Percentiles rank a stretch among this genome's conserved stretches.
Evolutionary conservation across 345 rosid genomes (phyloP).

Genomic region (Dipteronia sinensis): DNA sequence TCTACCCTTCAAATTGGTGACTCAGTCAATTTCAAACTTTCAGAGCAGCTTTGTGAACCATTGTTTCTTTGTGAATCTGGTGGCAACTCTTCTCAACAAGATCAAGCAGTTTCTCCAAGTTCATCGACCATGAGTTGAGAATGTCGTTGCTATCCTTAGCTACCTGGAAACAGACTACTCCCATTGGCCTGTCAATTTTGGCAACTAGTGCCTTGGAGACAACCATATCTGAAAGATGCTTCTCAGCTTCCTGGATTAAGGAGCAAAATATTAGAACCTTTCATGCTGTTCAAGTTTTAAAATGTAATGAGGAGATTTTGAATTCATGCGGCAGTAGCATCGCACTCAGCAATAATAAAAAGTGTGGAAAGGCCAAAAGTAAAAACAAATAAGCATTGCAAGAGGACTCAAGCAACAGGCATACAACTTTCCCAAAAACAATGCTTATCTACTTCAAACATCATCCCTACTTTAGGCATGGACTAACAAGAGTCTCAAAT

Average conservation of each 20-base stretch:
- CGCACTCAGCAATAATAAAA: background rate
- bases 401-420: background rate
- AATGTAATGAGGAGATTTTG: background rate
- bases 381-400: background rate
- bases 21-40: slow-evolving; percentile 48
- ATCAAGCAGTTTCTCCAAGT: slow-evolving; percentile 94
- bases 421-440: background rate
- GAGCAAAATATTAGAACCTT: background rate
- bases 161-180: slow-evolving; percentile 75
- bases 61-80: slow-evolving; percentile 93
- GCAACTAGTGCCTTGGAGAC: slow-evolving; percentile 92
- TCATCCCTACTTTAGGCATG: background rate
- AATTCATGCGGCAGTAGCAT: background rate
- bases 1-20: slow-evolving; percentile 28
- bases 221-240: slow-evolving; percentile 97
- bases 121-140: slow-evolving; percentile 86
- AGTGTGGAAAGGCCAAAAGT: background rate
- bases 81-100: slow-evolving; percentile 97
- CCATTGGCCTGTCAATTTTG: slow-evolving; percentile 88
- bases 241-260: slow-evolving; percentile 77
- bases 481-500: background rate
- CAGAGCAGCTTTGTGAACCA: slow-evolving; percentile 83
- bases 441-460: background rate
- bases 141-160: slow-evolving; percentile 88
- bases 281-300: background rate